These are phyloP conservation scores for Blastobotrys elegans DNA, from an alignment of 1,139 yeast genomes.

Conservation along the genomic window DNA sequence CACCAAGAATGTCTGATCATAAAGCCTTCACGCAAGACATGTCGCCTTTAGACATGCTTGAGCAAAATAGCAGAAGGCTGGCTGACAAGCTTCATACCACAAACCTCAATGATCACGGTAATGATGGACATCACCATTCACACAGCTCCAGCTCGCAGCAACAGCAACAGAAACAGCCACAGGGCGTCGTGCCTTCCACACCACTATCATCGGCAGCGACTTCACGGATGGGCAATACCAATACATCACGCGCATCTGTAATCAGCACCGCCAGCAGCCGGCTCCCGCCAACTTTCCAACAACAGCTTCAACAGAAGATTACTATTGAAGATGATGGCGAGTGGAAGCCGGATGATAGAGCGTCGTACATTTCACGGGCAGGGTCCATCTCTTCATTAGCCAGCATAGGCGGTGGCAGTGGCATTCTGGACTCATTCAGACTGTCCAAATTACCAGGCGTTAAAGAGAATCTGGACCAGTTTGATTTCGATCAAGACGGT, in stretches of 20 bases:
- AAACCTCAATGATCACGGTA: neutral
- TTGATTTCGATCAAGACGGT: neutral
- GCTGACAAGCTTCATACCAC: slow-evolving; percentile 22
- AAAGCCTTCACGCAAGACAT: slow-evolving; percentile 22
- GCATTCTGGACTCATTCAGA: slow-evolving; percentile 30
- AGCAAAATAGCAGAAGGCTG: slow-evolving; percentile 28
- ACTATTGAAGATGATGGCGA: slow-evolving; percentile 12
- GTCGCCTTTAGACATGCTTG: slow-evolving; percentile 31
- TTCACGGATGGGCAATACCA: neutral
- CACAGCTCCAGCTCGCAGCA: neutral
- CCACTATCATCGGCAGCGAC: slow-evolving; percentile 1
- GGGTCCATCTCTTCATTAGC: slow-evolving; percentile 16
- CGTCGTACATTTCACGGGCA: slow-evolving; percentile 13
- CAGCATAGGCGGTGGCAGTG: slow-evolving; percentile 23
- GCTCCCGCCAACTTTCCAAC: slow-evolving; percentile 4
- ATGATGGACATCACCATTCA: neutral
- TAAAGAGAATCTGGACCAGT: slow-evolving; percentile 2
- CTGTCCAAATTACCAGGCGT: slow-evolving; percentile 24
- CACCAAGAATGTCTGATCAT: neutral
- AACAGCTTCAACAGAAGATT: slow-evolving; percentile 7
- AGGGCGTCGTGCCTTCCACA: neutral
- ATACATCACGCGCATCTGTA: neutral
- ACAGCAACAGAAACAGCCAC: slow-evolving; percentile 2
- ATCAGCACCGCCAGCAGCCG: neutral
- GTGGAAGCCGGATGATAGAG: slow-evolving; percentile 17